Evolutionary conservation across 2,329 filamentous ascomycete species (phyloP).

Genomic region (Phialophora expanda): DNA sequence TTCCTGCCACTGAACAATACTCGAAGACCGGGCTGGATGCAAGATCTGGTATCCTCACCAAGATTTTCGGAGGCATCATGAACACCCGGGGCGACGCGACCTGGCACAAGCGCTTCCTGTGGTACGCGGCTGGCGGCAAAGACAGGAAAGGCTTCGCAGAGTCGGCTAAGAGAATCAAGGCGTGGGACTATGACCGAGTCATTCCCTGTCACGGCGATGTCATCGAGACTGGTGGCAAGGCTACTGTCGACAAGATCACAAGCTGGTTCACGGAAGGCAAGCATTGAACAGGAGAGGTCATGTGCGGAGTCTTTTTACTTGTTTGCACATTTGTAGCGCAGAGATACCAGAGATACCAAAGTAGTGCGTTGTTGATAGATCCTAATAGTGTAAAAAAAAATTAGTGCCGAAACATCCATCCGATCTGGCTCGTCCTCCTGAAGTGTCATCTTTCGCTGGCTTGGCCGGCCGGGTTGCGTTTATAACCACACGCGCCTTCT

Average conservation of each 20-base stretch:
- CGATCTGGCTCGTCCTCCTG: background rate
- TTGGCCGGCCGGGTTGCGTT: too few relatives aligned
- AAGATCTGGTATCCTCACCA: conserved; percentile 64
- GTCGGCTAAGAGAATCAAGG: conserved; percentile 70
- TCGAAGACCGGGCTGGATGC: conserved; percentile 57
- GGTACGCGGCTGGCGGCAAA: conserved; percentile 70
- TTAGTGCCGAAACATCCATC: background rate
- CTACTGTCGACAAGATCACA: conserved; percentile 76
- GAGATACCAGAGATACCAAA: conserved; percentile 19
- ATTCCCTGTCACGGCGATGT: conserved; percentile 95
- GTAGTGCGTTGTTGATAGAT: background rate
- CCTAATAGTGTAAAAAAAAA: background rate
- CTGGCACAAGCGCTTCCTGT: conserved; percentile 79
- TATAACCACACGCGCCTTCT: too few relatives aligned
- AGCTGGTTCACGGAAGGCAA: conserved; percentile 74
- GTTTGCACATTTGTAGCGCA: conserved; percentile 1
- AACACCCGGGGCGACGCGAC: conserved; percentile 67
- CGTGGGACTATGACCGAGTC: conserved; percentile 84
- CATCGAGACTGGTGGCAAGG: conserved; percentile 75
- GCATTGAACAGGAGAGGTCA: conserved; percentile 39
- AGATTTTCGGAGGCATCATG: conserved; percentile 63
- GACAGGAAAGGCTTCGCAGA: conserved; percentile 73
- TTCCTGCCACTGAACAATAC: conserved; percentile 87
- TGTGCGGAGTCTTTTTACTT: background rate
- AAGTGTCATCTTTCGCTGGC: background rate